Base-by-base conservation (phyloP, 164 flowering plant species). In the Aristolochia contorta region DNA sequence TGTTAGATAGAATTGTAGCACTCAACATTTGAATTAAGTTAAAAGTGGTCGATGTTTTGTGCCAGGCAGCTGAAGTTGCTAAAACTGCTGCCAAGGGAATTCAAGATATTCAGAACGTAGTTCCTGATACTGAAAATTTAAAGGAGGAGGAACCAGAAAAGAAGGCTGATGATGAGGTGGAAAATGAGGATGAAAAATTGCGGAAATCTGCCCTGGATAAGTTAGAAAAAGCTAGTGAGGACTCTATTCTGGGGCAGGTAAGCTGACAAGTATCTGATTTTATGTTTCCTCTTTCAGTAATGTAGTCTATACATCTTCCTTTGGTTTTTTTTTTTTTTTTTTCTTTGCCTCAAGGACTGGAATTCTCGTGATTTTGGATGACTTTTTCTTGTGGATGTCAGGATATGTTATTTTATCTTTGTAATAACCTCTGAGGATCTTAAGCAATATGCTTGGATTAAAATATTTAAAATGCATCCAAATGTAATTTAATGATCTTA, bases 141-240 rank as follows among this genome's bases (percentile, higher is more conserved):
- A 79, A 75, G 63, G 81, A 77, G 55, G 82, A 76, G 30, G 79
- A 68, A 19, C 58, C 59, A 5, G 81, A 79, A 22, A 72, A 68
- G 16, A 22, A 53, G 45, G 43, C 80, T 59, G 69, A 68, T 56
- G 78, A 63, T 49, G 75, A 75, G 64, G 67, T 67, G 62, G 89
- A 83, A 30, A 86, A 81, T 54, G 92, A 84, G 45, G 54, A 68
- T 58, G 85, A 76, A 27, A 77, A 72, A 66, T 23, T 60, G 16
- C 79, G 87, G 47, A 87, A 80, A 59, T 72, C 84, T 59, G 85
- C 96, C 59, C 65, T 94, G 65, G 84, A 83, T 52, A 91, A 82
- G 67, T 65, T 89, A 74, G 99, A 89, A 76, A 83, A 82, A 46
- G 97, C 96, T 27, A 84, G 99, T 71, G 94, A 83, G 62, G 97